Evolutionary conservation across 495 filamentous ascomycete genomes (phyloP).

Genomic region (Annulohypoxylon nitens): DNA sequence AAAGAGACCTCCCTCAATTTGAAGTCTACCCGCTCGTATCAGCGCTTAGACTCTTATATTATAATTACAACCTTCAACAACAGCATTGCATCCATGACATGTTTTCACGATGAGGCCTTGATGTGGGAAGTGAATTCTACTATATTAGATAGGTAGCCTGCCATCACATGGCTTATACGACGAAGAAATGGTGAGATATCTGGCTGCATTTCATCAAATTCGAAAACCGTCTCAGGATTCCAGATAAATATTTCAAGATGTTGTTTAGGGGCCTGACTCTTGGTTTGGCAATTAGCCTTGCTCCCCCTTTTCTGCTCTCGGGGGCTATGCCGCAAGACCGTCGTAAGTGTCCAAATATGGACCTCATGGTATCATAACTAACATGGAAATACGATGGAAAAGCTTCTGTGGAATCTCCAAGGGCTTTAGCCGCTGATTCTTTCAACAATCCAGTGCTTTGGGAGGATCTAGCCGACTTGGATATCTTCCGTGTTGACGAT

Average conservation of each 20-base stretch:
- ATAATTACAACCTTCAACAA: neutral
- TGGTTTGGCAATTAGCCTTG: neutral
- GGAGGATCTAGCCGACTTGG: slow-evolving; percentile 61
- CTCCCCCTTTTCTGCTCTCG: neutral
- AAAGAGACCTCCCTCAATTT: neutral
- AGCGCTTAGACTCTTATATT: neutral
- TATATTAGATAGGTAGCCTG: neutral
- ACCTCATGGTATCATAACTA: neutral
- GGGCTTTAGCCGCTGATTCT: slow-evolving; percentile 21
- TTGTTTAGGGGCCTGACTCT: neutral
- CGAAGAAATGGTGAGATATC: neutral
- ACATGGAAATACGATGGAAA: neutral
- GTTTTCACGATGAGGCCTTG: neutral
- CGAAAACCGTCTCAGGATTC: neutral
- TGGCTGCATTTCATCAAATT: neutral
- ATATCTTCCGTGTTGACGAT: slow-evolving; percentile 44
- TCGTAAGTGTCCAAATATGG: neutral
- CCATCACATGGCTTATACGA: neutral
- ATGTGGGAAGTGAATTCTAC: neutral
- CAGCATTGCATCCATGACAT: neutral
- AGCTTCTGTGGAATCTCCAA: neutral
- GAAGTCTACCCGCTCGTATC: slow-evolving; percentile 20
- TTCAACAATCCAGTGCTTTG: slow-evolving; percentile 63
- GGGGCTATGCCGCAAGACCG: neutral
- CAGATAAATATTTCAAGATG: slow-evolving; percentile 1